Base-by-base conservation (phyloP, 2,329 filamentous ascomycete species). In the Sporothrix sp. region DNA sequence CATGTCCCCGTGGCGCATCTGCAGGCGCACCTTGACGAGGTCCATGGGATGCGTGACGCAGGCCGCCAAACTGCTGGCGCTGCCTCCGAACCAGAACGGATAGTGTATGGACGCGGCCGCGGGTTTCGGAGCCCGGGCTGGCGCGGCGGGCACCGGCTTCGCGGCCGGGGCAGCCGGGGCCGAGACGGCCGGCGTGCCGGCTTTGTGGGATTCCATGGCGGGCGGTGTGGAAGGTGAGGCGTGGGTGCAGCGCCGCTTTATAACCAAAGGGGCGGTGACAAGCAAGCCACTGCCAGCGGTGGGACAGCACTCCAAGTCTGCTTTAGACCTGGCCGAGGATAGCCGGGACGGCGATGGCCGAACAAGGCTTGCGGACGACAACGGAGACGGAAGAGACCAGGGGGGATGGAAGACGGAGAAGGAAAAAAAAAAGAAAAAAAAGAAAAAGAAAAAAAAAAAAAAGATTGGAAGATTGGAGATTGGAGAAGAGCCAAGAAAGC, bases 81-180 rank as follows among this genome's bases (percentile, higher is more conserved):
- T 95, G 51, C 93, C 93, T 57, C 93, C 93, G 66, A 98, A 97
- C 93, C 91, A 97, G 68, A 91, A 91, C 9, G 86, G 86, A 69
- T 91, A 91, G 54, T 70, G 69, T 37, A 76, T 64, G 2, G 49
- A 27, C 18, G 40, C 55, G 45, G 59, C 57, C 7, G 42, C 48
- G 20, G 52, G 49, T 23, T 35, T 42, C n/a, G 53, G 16, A 40
- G 16, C 30, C 44, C 35, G 5, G n/a, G 28, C 59, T 57, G 58
- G 50, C 35, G 32, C 18, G 13, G 51, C 18, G 7, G 51, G 18
- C 32, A n/a, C 21, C n/a, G 45, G n/a, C 27, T 69, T 32, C 28
- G 48, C 16, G 25, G 30, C 21, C 37, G 35, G 21, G n/a, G 39
- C 59, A 57, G 57, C 39, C 23, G 42, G 18, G 7, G 52, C 60